Base-by-base conservation (phyloP, 2,329 filamentous ascomycete genomes). In the Diaporthe longicolla region DNA sequence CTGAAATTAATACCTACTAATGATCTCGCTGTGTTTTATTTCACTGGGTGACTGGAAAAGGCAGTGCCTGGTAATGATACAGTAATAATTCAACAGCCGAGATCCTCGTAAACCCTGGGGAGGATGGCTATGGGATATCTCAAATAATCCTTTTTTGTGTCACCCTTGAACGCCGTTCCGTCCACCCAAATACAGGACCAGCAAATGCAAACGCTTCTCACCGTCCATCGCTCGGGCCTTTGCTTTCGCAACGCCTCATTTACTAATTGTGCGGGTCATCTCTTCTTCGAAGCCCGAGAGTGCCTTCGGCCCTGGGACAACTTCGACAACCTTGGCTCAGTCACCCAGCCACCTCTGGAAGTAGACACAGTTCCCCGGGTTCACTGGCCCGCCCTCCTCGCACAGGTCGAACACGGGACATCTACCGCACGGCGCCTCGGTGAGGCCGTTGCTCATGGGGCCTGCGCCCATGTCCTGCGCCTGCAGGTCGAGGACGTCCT, bases 341-440 rank as follows among this genome's bases (percentile, higher is more conserved):
- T 87, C 84, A 0, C 85, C 89, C 59, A 98, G 83, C 97, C 97
- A 99, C 70, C 92, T 90, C 76, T 93, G 90, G 80, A 97, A 98
- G 81, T 99, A 99, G 71, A 95, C 93, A 83, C 97, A 99, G 68
- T 93, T 97, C 77, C 91, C 93, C 0, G 96, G 94, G 79, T 93
- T 97, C 29, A 99, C 95, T 0, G 95, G 94, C 0, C 96, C 96
- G 9, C 95, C 95, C 75, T 97, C 94, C 77, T 94, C 93, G 81
- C 97, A 99, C 2, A 98, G 88, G 73, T 97, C 93, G 81, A 98
- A 98, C 3, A 98, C 96, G 0, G 97, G 97, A 82, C 97, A 99
- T 72, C 91, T 89, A 2, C 96, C 95, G 82, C 97, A 99, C 0
- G 97, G 97, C 3, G 93, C 92, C 82, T 98, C 95, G 1, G 94